Base-by-base conservation (phyloP, 345 rosid species). In the Populus ilicifolia region DNA sequence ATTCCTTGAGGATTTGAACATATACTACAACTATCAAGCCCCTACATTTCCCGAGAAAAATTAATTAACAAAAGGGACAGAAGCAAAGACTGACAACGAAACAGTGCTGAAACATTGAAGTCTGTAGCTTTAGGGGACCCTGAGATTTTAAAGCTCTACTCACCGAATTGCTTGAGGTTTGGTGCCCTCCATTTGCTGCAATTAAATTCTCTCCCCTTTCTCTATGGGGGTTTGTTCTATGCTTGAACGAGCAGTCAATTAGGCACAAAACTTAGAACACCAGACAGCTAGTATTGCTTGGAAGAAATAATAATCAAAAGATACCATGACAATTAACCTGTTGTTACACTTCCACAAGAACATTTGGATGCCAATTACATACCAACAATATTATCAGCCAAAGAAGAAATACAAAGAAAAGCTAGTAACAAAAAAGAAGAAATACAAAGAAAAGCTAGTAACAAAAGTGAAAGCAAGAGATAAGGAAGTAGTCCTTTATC, bases 41-140 rank as follows among this genome's bases (percentile, higher is more conserved):
- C 41, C 54, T 83, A 80, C 89, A 78, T 78, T 78, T 78, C 83
- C 87, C 85, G 70, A 82, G 69, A 74, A 70, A 70, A 68, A 29
- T 44, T 69, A 68, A 74, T 74, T 43, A 46, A 77, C 68, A 33
- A 71, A 65, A 41, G 71, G 70, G 73, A 62, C 82, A 48, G 75
- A 46, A 78, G 75, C 56, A 77, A 71, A 52, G 59, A 61, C 85
- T 83, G 81, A 81, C 78, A 80, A 81, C 77, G 39, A 27, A 82
- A 80, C 82, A 69, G 83, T 77, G 56, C 48, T 66, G 62, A 27
- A 77, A 71, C 86, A 69, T 82, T 77, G 75, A 77, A 81, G 78
- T 79, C 74, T 77, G 84, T 74, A 74, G 54, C 16, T 71, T 50
- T 80, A 59, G 54, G 76, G 75, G 64, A 56, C 77, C 67, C 77